Base-by-base conservation (phyloP, 805 yeast genomes). In the Candida corydali region DNA sequence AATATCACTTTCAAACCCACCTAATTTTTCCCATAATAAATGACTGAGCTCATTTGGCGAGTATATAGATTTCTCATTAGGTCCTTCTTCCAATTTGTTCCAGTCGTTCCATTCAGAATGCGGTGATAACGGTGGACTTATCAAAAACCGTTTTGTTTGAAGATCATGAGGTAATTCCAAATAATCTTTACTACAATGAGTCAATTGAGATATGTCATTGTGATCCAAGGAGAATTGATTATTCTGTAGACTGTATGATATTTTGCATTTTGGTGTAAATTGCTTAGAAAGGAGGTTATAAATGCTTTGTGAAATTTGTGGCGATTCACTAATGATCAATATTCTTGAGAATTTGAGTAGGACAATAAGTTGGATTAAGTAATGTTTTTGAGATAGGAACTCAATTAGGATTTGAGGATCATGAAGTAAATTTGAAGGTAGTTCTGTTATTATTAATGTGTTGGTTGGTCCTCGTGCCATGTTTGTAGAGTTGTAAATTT, bases 61-160 rank as follows among this genome's bases (percentile, higher is more conserved):
- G 36, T 54, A 55, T 4, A 67, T 51, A 0, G 70, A 38, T 33
- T 57, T 52, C 20, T 50, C 46, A 36, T 59, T 58, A 8, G 73
- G 73, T 0, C 69, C 68, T 9, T 66, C 72, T 41, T 67, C 73
- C 0, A 50, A 60, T 33, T 52, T 61, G 34, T 57, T 58, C 62
- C 64, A 67, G 36, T 64, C 63, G 40, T 65, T 58, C 73, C 73
- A 67, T 30, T 61, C 73, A 0, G 64, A 46, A 3, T 66, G 72
- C 0, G 73, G 73, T 8, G 70, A 65, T 7, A 61, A 44, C 6
- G 73, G 73, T 3, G 73, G 73, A 33, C 67, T 63, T n/a, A 67
- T 67, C 31, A 67, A 59, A 37, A 65, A 67, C 11, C 72, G 38
- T 25, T 58, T 51, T 34, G 61, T 55, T 10, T 61, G 65, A 7